Percentiles rank a stretch among this genome's conserved stretches.
These are phyloP conservation scores for Geranomyces michiganensis DNA, from an alignment of 192 early-diverging fungal species.

Conservation along the genomic window DNA sequence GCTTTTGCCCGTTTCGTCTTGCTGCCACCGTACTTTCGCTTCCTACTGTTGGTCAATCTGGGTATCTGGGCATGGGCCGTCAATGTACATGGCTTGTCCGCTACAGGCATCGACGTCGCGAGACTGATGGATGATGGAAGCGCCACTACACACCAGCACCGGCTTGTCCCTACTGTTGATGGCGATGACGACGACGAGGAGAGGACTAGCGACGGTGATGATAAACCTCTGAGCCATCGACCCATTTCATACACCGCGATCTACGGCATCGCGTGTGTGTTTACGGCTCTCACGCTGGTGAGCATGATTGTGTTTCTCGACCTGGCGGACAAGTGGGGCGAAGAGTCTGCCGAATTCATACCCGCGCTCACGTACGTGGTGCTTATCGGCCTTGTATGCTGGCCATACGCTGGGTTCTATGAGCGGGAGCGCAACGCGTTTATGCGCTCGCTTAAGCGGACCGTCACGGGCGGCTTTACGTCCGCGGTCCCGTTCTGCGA, in stretches of 20 bases:
- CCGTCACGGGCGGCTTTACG: conserved; percentile 39
- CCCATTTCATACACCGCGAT: conserved; percentile 16
- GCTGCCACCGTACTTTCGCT: conserved; percentile 41
- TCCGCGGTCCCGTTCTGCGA: conserved; percentile 62
- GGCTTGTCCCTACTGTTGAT: neutral
- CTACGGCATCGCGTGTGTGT: conserved; percentile 40
- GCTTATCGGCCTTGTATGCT: conserved; percentile 22
- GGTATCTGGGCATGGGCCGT: conserved; percentile 54
- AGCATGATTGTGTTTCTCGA: conserved; percentile 32
- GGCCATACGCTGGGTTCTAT: conserved; percentile 32
- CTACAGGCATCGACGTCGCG: conserved; percentile 39
- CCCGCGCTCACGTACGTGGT: conserved; percentile 42
- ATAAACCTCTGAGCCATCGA: neutral
- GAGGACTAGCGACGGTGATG: conserved; percentile 6
- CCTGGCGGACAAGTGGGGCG: conserved; percentile 29
- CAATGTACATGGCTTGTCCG: conserved; percentile 48
- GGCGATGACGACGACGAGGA: neutral
- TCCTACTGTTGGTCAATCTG: conserved; percentile 47
- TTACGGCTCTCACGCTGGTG: conserved; percentile 28
- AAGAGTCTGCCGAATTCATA: conserved; percentile 43
- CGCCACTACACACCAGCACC: neutral
- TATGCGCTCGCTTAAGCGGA: conserved; percentile 39
- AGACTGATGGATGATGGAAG: conserved; percentile 28
- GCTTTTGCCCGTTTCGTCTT: conserved; percentile 12
- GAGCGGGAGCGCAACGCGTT: conserved; percentile 45